phyloP scores from a whole-genome alignment of 768 basidiomycete genomes.

The Mycena capillaripes region DNA sequence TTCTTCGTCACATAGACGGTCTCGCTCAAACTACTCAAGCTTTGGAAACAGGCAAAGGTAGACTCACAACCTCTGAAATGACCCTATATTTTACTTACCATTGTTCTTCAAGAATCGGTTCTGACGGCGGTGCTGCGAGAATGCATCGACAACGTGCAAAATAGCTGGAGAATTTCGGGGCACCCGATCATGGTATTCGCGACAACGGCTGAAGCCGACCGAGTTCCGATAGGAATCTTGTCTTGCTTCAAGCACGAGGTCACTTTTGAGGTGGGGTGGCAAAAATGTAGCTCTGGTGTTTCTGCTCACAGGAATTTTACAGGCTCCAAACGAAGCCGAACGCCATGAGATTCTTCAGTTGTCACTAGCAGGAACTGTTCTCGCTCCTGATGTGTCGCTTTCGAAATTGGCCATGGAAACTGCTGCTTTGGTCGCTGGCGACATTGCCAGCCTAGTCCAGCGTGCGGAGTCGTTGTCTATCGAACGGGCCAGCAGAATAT shows the following conservation, averaged over 20 bases:
- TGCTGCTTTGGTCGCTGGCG: conserved; percentile 89
- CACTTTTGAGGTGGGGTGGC: conserved; percentile 69
- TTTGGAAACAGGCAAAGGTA: conserved; percentile 76
- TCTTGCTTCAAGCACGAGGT: conserved; percentile 91
- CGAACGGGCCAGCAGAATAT: conserved; percentile 54
- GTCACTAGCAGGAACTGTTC: conserved; percentile 52
- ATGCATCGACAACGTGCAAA: conserved; percentile 68
- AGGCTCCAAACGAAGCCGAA: conserved; percentile 89
- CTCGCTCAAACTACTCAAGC: conserved; percentile 77
- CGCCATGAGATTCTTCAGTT: conserved; percentile 71
- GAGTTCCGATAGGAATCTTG: conserved; percentile 72
- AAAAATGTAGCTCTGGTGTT: neutral
- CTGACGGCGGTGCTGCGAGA: conserved; percentile 73
- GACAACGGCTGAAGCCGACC: conserved; percentile 77
- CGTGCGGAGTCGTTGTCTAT: conserved; percentile 71
- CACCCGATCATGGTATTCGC: conserved; percentile 85
- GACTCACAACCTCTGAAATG: neutral
- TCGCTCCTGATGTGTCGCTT: conserved; percentile 88
- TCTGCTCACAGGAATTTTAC: neutral
- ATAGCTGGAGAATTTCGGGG: conserved; percentile 70
- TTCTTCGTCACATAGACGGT: conserved; percentile 87
- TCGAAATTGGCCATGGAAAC: conserved; percentile 83
- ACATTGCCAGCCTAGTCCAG: conserved; percentile 78
- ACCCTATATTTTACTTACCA: neutral
- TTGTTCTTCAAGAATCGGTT: conserved; percentile 61